Base-by-base conservation (phyloP, 805 yeast species). In the Saturnispora ahearnii region DNA sequence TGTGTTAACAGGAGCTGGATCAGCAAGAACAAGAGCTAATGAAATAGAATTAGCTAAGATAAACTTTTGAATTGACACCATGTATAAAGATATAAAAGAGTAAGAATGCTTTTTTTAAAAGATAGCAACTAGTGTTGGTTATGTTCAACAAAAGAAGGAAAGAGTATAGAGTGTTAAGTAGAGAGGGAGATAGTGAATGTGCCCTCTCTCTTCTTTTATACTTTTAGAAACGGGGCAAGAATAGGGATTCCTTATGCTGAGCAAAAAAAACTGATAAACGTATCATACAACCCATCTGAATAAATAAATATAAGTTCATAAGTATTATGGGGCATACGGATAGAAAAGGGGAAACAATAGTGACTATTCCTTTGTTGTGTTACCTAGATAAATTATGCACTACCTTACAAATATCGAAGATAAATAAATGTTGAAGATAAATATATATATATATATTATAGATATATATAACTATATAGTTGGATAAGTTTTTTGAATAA, bases 1-100 rank as follows among this genome's bases (percentile, higher is more conserved):
- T 29, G 63, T 66, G 53, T 71, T 67, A 46, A 63, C 62, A n/a
- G 83, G 82, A 1, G 85, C 85, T 49, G 68, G 41, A 26, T 43
- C 53, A 5, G 57, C 59, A 13, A 26, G 10, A 5, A 37, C 57
- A 24, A 44, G 4, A 10, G 24, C n/a, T 18, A 31, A 29, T 12
- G 31, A 15, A 10, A 22, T 12, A 34, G 18, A 40, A 18, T 22
- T 18, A 36, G 40, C 40, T 36, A 36, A 36, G 11, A 21, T 22
- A 22, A 36, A 36, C 40, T 36, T 36, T 36, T 36, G 40, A 18
- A 36, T 12, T 36, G 40, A 18, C 18, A 22, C 18, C 24, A 36
- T 36, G 6, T 36, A 36, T 36, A 18, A 36, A 36, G 24, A 12
- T 36, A 36, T 22, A 36, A 18, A 34, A 36, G 9, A 36, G 12